Evolutionary conservation across 352 stramenopile genomes (phyloP), one percentile per base, ranked within the genome.

Genomic region (Phytophthora parvispora): DNA sequence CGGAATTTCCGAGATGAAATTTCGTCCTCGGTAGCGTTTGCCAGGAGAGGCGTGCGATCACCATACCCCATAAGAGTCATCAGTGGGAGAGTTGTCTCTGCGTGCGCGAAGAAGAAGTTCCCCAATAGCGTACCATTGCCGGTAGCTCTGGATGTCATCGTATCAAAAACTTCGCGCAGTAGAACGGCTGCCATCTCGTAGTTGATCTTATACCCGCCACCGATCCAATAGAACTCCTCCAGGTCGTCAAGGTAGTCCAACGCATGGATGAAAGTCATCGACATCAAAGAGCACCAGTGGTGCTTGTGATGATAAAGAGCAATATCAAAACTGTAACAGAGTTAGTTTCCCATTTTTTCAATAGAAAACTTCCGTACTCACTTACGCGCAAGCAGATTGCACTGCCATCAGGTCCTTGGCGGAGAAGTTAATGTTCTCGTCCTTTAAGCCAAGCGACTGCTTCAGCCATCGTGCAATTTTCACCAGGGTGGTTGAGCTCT

Each of bases 101-200:
- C 82, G 57, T 90, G 82, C 0, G 80, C 80, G 31, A 90, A 88
- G 55, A 70, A 77, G 47, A 90, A 87, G 32, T 73, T 77, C 1
- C 80, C 82, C 22, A 54, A 43, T 8, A 77, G 48, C 0, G 29
- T 28, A 8, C 20, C 77, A 10, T 32, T 49, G 1, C 57, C 66
- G 5, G 36, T 51, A 2, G 32, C 29, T 34, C 27, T 58, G 7
- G 40, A 60, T 38, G 31, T 27, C 59, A 90, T 87, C 22, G 50
- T 74, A 16, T 24, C 9, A 24, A 80, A 77, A 4, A 89, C 63
- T 27, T 84, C 58, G 5, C 64, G 64, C 1, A 90, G 51, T 0
- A 90, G 60, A 9, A 83, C 53, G 2, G 75, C 48, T 2, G 82
- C 63, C 65, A 90, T 90, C 36, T 84, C 74, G 29, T 87, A 88